Base-by-base conservation (phyloP, 2,329 filamentous ascomycete species). In the Hirsutella minnesotensis region DNA sequence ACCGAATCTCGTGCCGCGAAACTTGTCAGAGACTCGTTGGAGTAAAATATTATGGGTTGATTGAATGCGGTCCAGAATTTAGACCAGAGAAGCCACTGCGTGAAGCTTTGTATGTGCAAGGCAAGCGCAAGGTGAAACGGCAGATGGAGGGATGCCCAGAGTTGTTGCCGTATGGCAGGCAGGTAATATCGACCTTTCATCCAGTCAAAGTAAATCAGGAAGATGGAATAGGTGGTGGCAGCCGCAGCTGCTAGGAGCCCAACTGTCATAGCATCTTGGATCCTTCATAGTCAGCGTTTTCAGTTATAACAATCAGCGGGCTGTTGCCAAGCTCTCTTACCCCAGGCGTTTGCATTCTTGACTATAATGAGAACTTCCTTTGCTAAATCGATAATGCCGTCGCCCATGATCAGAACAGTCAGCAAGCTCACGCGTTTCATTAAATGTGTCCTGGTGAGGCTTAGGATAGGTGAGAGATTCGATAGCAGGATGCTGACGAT, bases 401-500 rank as follows among this genome's bases (percentile, higher is more conserved):
- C 79, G 13, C 79, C 79, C 45, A 83, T 70, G 44, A 83, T 77
- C 47, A 83, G 80, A 39, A 82, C 65, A 0, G 78, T 83, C 44
- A 83, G 63, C 3, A 81, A 63, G 12, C 70, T 72, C 69, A 83
- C 73, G 10, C 80, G 69, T 51, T 79, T 75, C 52, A 77, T 76
- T 42, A 83, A 56, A 53, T 81, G 76, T 1, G 76, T 82, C 44
- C 72, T 66, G 45, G 75, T 70, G 53, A 83, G 79, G 42, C 73
- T 75, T 36, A 82, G 65, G 40, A 74, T 69, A 4, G 70, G 65
- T 56, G 69, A 80, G 20, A 65, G 58, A 38, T 67, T 70, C 10
- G 78, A 79, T 5, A 79, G 59, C 4, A 57, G 58, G 29, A 82
- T 66, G 4, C 72, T 68, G 5, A 66, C 51, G n/a, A 70, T 49